A percentile compares a stretch with the other conserved stretches of the same genome.
phyloP scores from a whole-genome alignment of 768 basidiomycete genomes.

The Daedaleopsis nitida region DNA sequence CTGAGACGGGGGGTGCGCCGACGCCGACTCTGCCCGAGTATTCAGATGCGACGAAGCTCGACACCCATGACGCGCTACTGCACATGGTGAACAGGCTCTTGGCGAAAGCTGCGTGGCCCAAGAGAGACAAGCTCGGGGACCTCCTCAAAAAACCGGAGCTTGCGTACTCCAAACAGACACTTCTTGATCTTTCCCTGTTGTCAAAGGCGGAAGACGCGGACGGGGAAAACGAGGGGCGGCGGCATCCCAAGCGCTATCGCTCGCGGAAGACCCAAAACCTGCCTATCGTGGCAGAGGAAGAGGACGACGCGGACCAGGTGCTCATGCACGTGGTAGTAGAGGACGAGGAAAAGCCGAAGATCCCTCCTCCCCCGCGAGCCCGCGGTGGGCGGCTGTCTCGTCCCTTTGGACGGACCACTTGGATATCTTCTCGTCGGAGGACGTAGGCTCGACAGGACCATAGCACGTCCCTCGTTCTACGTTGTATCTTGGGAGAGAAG shows the following conservation, averaged over 20 bases:
- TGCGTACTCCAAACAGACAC: neutral
- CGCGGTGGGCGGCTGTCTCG: neutral
- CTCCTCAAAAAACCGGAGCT: neutral
- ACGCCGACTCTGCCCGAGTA: too few relatives aligned
- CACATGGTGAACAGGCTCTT: too few relatives aligned
- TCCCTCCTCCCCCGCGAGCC: neutral
- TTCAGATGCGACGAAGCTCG: too few relatives aligned
- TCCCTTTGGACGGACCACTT: too few relatives aligned
- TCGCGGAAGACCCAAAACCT: neutral
- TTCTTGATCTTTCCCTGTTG: neutral
- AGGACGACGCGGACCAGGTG: too few relatives aligned
- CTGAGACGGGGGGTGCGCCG: too few relatives aligned
- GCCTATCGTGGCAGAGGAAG: neutral
- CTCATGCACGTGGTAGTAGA: too few relatives aligned
- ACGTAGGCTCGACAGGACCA: neutral
- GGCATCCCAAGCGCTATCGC: neutral
- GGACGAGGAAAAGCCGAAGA: too few relatives aligned
- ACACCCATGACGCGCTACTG: too few relatives aligned
- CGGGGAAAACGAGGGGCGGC: neutral
- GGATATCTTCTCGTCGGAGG: neutral
- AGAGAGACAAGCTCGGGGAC: neutral
- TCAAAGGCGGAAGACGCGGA: too few relatives aligned
- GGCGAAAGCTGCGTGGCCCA: neutral
- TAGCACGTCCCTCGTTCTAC: neutral
- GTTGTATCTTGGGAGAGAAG: neutral